phyloP scores from a whole-genome alignment of 129 eudicot genomes.

The Rutidosis leptorrhynchoides region DNA sequence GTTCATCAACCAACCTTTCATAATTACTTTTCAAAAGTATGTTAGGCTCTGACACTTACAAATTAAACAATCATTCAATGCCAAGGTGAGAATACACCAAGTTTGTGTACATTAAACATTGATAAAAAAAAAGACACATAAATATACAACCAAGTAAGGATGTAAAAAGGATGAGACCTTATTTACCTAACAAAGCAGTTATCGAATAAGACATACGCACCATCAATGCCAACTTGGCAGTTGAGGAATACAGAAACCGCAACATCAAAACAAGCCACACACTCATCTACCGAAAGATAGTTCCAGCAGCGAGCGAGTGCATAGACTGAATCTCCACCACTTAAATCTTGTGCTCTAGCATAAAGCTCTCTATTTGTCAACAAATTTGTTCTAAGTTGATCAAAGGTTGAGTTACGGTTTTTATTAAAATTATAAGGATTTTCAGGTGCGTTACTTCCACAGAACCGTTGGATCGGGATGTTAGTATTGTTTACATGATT shows the following conservation, averaged over 20 bases:
- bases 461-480: neutral
- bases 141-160: neutral
- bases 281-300: constrained; percentile 43
- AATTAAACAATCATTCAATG: neutral
- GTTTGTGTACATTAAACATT: neutral
- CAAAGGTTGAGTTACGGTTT: constrained; percentile 48
- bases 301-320: constrained; percentile 61
- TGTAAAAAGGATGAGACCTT: neutral
- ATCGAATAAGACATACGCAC: constrained; percentile 55
- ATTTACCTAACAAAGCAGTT: constrained; percentile 57
- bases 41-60: neutral
- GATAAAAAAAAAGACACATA: neutral
- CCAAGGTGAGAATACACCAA: neutral
- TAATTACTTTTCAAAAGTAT: neutral
- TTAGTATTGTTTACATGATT: constrained; percentile 5
- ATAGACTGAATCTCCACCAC: constrained; percentile 47
- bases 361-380: constrained; percentile 23
- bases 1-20: neutral
- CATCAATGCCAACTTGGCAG: constrained; percentile 60
- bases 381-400: constrained; percentile 42
- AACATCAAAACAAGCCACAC: constrained; percentile 59
- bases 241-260: constrained; percentile 38
- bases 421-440: constrained; percentile 23
- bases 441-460: constrained; percentile 12
- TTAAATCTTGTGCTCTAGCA: constrained; percentile 47